Evolutionary conservation across 768 basidiomycete genomes (phyloP), one percentile per base, ranked within the genome.

Genomic region (Nidularia sp.): DNA sequence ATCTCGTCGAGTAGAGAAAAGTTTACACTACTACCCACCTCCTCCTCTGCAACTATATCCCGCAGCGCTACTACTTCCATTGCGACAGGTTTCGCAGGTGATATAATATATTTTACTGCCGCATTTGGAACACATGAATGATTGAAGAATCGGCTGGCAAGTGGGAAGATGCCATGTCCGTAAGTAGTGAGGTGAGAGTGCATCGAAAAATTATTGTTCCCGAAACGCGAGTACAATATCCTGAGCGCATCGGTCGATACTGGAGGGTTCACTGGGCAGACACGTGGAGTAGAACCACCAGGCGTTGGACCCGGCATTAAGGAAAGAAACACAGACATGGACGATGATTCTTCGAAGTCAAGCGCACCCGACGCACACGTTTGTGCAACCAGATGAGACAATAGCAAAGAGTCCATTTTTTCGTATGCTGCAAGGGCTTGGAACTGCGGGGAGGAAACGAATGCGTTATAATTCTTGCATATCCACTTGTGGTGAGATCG

Each of bases 121-220:
- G 86, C 86, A 57, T 89, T 90, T 1, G 90, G 88, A 13, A 77
- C 58, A 64, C 90, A 93, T 3, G 87, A 89, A 60, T 93, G 90
- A 61, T 93, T 93, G 70, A 92, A 90, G 9, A 81, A 62, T n/a
- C 88, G 76, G 60, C 90, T 92, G 1, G 90, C 85, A 7, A 81
- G 64, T 6, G 90, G 88, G 55, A 88, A 91, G 35, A 90, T 72
- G 0, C 88, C 90, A 68, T 90, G 85, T 0, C 81, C 90, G 59
- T 85, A 71, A 1, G 85, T 77, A 12, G 70, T 79, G 39, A 91
- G 70, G 70, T 90, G 86, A 2, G 84, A 86, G 59, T 90, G 86
- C 22, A 92, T 69, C 7, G 83, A 75, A 64, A 90, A 92, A 59
- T 93, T 90, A 66, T 92, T 93, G 70, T 90, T 92, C 41, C 81